Base-by-base conservation (phyloP, 441 rosid genomes). In the Syzygium malaccense region DNA sequence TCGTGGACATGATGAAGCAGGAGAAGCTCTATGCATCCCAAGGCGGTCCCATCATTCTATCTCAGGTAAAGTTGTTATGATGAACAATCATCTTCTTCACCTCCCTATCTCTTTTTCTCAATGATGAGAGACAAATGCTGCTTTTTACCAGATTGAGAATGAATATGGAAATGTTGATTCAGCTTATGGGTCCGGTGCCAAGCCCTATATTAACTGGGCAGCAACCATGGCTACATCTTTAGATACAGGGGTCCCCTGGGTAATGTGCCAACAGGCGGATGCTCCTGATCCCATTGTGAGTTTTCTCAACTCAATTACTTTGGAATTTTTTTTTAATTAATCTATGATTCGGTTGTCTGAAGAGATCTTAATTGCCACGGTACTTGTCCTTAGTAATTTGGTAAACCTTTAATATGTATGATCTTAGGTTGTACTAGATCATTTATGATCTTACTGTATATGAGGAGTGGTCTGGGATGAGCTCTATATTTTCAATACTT, bases 201-300 rank as follows among this genome's bases (percentile, higher is more conserved):
- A 94, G 89, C 87, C 92, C 51, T 95, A 95, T 86, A 89, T 95
- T 78, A 93, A 93, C 2, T 95, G 97, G 98, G 92, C 97, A 86
- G 98, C 98, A 60, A 87, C 91, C 57, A 95, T 95, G 97, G 96
- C 98, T 90, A 87, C 93, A 87, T 94, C 97, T 86, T 88, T 94
- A 87, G 93, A 94, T 88, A 95, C 97, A 41, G 97, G 96, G 6
- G 98, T 95, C 49, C 98, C 98, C 26, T 95, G 98, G 98, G 95
- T 95, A 87, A 95, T 95, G 96, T 95, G 98, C 90, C 96, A 95
- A 86, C 98, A 95, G 93, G 86, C 86, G 55, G 94, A 95, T 90
- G 98, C 97, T 87, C 97, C 98, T 90, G 98, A 95, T 89, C 95
- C 98, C 23, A 92, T 95, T 78, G 98, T 95, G 86, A 94, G 96